phyloP scores from a whole-genome alignment of 805 yeast genomes.

The Yamadazyma paraphyllophila region DNA sequence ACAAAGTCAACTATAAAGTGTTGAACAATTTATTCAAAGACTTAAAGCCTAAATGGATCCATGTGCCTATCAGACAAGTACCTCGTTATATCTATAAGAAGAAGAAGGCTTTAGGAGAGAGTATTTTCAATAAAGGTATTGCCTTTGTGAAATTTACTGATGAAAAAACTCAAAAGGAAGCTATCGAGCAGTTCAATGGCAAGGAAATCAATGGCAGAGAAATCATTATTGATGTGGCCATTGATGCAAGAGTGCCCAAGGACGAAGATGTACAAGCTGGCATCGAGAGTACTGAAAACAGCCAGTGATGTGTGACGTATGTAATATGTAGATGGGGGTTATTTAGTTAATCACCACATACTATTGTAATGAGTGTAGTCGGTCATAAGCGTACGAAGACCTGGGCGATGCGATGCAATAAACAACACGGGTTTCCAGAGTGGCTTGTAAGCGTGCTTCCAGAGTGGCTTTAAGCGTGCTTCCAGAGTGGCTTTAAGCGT shows the following conservation, averaged over 20 bases:
- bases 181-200: constrained; percentile 71
- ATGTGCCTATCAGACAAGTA: constrained; percentile 53
- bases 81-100: constrained; percentile 44
- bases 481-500: too few species aligned
- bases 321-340: not conserved
- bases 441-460: too few species aligned
- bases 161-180: constrained; percentile 63
- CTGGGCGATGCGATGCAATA: too few species aligned
- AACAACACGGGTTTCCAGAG: too few species aligned
- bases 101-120: constrained; percentile 44
- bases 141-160: constrained; percentile 61
- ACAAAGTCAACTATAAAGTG: constrained; percentile 45
- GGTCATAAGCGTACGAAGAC: too few species aligned
- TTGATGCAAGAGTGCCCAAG: constrained; percentile 47
- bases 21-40: constrained; percentile 46
- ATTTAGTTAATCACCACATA: constrained; percentile 1
- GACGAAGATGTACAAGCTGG: constrained; percentile 20
- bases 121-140: constrained; percentile 57
- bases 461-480: too few species aligned
- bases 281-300: constrained; percentile 15
- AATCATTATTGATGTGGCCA: constrained; percentile 69
- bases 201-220: constrained; percentile 62
- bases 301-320: constrained; percentile 1
- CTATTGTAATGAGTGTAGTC: not conserved
- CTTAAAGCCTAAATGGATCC: constrained; percentile 55